Conservation (phyloP, 306 rosid genomes). For the Acmispon strigosus region DNA sequence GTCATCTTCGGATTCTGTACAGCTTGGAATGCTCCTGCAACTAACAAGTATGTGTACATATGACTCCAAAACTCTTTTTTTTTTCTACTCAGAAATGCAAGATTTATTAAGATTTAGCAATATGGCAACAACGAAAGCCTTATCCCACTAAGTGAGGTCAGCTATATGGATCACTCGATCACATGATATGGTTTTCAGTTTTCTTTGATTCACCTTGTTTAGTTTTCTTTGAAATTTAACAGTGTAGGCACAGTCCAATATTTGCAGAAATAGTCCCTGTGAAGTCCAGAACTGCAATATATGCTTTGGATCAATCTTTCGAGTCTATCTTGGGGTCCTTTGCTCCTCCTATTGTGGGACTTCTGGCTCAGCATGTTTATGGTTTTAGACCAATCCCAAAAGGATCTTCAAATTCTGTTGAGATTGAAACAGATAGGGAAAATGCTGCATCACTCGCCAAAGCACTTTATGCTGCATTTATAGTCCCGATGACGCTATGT, state of each 20-base stretch:
- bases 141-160: too few relatives aligned
- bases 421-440: constrained; percentile 29
- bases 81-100: too few relatives aligned
- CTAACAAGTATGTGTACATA: constrained; percentile 50
- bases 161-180: too few relatives aligned
- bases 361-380: constrained; percentile 63
- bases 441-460: constrained; percentile 58
- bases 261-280: constrained; percentile 49
- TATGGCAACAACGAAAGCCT: neutral
- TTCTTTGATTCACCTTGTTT: neutral
- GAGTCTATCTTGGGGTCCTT: constrained; percentile 72
- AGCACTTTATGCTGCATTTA: constrained; percentile 58
- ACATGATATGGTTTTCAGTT: neutral
- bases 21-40: constrained; percentile 84
- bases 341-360: constrained; percentile 70
- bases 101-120: neutral
- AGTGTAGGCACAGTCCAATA: constrained; percentile 56
- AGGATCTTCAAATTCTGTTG: constrained; percentile 23
- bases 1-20: constrained; percentile 31
- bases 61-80: neutral
- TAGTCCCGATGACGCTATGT: constrained; percentile 57
- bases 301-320: constrained; percentile 73
- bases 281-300: constrained; percentile 28
- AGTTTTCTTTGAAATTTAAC: neutral
- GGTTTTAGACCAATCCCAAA: constrained; percentile 43